Base-by-base conservation (phyloP, 345 rosid species). In the Linum usitatissimum region DNA sequence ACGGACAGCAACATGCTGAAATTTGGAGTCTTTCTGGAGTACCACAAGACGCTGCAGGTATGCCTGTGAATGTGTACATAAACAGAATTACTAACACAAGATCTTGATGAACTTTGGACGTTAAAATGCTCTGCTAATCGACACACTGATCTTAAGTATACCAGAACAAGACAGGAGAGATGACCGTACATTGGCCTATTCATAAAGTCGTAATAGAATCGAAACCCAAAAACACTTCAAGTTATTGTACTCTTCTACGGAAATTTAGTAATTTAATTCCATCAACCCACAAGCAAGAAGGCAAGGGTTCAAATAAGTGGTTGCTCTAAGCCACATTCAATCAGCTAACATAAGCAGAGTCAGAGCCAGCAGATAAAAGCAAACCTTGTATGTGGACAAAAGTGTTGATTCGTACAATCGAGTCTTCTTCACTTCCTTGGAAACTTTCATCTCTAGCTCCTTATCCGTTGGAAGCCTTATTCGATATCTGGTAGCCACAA, bases 391-490 rank as follows among this genome's bases (percentile, higher is more conserved):
- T 9, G 76, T 72, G 40, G 84, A 81, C 67, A 93, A 65, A 65
- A 93, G 84, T 30, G 87, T 84, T 28, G 97, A 87, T 74, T 93
- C 97, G 77, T 84, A 86, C 68, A 71, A 82, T 59, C 97, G 82
- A 74, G 81, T 86, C 83, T 87, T 93, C 76, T 87, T 87, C 63
- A 90, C 90, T 59, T 86, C 99, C 81, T 87, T 87, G 64, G 99
- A 93, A 70, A 93, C 81, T 76, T 90, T 93, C 97, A 90, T 90
- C 83, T 93, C 96, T 14, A 84, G 80, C 86, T 90, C 96, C 77
- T 87, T 93, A 34, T 90, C 99, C 65, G 95, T 90, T 42, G 99
- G 95, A 82, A 87, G 97, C 75, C 99, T 84, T 66, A 93, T 90
- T 59, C 97, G 89, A 64, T 93, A 93, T 59, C 99, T 93, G 85